Base-by-base conservation (phyloP, 2,329 filamentous ascomycete species). In the Ophiostoma sp. region DNA sequence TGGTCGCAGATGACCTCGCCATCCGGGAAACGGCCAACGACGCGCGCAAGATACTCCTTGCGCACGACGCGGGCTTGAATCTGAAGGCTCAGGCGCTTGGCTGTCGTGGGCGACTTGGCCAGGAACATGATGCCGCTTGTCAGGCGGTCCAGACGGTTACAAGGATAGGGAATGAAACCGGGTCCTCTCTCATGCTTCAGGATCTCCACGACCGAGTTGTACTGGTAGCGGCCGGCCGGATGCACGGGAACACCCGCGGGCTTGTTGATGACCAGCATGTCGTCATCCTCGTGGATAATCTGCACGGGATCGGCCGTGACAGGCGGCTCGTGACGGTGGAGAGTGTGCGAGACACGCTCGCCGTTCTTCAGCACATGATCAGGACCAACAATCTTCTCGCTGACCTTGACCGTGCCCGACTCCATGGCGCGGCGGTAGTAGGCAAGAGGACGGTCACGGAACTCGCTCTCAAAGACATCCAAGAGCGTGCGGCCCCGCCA, bases 51-150 rank as follows among this genome's bases (percentile, higher is more conserved):
- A 79, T 99, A 99, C 81, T 99, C 96, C 81, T 99, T 99, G 78
- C 94, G 91, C 50, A 99, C 93, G 0, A 92, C 95, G 48, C 96
- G 88, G 5, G 88, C 88, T 77, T 90, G 88, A 74, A 99, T 93
- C 81, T 97, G 92, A 57, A 87, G 84, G 72, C 91, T 90, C 77
- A 99, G 87, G 42, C 86, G 86, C 76, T 95, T 93, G 0, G 96
- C 95, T 0, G 93, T 93, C 78, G 90, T 89, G 50, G 91, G 87
- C 76, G 93, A 90, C 83, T 99, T 99, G 36, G 92, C 96, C 78
- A 99, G 91, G 81, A 99, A 99, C 95, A 99, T 98, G 80, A 99
- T 93, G 68, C 96, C 96, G 78, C 94, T 97, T 0, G 96, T 99
- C 78, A 99, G 84, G 70, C 96, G 87, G 80, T 99, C 96, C 36